phyloP scores from a whole-genome alignment of 345 rosid species.

The Eucalyptus regnans region DNA sequence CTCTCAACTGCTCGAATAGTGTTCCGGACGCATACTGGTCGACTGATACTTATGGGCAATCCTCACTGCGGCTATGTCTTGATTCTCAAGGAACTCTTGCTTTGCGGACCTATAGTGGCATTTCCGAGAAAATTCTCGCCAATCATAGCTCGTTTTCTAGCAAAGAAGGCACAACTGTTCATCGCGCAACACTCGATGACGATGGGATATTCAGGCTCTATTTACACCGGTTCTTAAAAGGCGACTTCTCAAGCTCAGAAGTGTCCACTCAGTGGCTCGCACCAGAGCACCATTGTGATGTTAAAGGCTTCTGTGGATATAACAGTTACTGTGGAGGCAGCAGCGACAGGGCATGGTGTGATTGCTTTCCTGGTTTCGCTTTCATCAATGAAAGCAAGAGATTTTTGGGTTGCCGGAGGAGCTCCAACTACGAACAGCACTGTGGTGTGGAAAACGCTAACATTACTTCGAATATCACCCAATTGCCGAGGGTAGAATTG shows the following conservation, averaged over 20 bases:
- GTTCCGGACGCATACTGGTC: not conserved
- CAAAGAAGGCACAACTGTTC: not conserved
- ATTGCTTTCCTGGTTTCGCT: conserved; percentile 2
- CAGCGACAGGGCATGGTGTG: not conserved
- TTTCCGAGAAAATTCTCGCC: not conserved
- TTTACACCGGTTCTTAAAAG: not conserved
- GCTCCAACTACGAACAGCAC: not conserved
- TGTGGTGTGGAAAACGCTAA: not conserved
- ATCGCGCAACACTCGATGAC: conserved; percentile 2
- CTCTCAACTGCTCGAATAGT: rapidly evolving
- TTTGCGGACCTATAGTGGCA: rapidly evolving
- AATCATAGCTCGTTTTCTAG: not conserved
- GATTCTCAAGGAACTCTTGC: not conserved
- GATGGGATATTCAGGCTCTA: conserved; percentile 9
- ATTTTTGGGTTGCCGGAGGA: not conserved
- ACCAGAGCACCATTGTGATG: not conserved
- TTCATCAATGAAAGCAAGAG: not conserved
- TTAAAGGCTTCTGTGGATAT: conserved; percentile 1
- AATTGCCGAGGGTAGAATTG: not conserved
- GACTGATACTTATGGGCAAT: rapidly evolving
- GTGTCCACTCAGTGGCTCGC: not conserved
- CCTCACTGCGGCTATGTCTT: not conserved
- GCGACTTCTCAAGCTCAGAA: not conserved
- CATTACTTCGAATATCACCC: not conserved
- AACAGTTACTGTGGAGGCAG: conserved; percentile 2